These are phyloP conservation scores for Ganoderma lingzhi DNA, from an alignment of 1,284 basidiomycete species.

Conservation along the genomic window DNA sequence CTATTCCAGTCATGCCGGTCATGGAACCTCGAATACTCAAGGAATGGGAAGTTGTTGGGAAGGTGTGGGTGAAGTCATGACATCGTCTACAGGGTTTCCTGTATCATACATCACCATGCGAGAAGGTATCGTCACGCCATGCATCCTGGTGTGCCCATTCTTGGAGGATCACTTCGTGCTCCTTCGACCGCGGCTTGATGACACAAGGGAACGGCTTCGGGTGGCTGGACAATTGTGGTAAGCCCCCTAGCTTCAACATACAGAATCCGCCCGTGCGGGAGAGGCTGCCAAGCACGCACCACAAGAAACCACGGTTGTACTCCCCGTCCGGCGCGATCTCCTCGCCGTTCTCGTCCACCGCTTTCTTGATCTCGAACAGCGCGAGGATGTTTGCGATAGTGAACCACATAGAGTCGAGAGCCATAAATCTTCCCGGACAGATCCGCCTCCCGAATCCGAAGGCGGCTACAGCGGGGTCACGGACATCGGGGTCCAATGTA, in stretches of 20 bases:
- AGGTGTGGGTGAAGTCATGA: constrained; percentile 65
- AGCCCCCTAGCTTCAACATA: not conserved
- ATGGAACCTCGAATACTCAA: constrained; percentile 56
- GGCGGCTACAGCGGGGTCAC: constrained; percentile 33
- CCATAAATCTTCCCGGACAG: constrained; percentile 35
- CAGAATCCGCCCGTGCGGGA: not conserved
- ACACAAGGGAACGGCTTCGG: constrained; percentile 34
- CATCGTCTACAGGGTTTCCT: not conserved
- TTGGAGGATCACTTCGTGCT: constrained; percentile 28
- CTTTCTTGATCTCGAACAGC: constrained; percentile 31
- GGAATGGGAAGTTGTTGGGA: constrained; percentile 74
- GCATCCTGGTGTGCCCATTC: constrained; percentile 20
- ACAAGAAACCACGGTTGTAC: constrained; percentile 30
- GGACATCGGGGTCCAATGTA: constrained; percentile 26
- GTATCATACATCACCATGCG: not conserved
- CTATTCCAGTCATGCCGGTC: constrained; percentile 36
- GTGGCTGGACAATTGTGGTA: constrained; percentile 18
- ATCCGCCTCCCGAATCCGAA: constrained; percentile 38
- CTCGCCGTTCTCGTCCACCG: constrained; percentile 28
- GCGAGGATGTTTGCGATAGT: constrained; percentile 27
- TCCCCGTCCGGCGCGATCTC: constrained; percentile 30
- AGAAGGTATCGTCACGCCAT: not conserved
- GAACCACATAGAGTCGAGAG: constrained; percentile 32
- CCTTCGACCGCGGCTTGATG: constrained; percentile 32
- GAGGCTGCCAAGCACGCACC: constrained; percentile 17